Evolutionary conservation across 768 basidiomycete species (phyloP), one percentile per base, ranked within the genome.

Genomic region (Phlegmacium glaucopus): DNA sequence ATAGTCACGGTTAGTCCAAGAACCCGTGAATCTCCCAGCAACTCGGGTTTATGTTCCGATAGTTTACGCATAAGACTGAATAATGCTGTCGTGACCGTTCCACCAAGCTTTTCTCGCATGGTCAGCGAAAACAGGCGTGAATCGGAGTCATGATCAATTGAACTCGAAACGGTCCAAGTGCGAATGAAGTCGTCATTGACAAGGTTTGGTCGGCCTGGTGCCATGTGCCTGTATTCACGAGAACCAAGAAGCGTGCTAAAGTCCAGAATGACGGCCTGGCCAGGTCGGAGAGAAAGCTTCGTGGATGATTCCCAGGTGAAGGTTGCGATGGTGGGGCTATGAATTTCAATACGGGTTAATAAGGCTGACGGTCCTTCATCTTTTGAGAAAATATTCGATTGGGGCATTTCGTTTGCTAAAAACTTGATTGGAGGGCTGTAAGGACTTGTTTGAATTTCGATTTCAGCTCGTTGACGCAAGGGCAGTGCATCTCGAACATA

Each of bases 151-250:
- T 45, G 50, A 43, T 48, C 43, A n/a, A 41, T 43, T 46, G 41
- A 43, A 52, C 15, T 61, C 34, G 82, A 82, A 13, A 83, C 68
- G 0, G 82, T 83, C 81, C 81, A 85, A 4, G 82, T 83, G 9
- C 82, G 77, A 11, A 85, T 74, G 42, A 79, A 74, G 53, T 85
- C 80, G 57, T 83, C 82, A 54, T 81, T 81, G 13, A 78, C 63
- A 9, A 70, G 67, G 15, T 64, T 71, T 1, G 74, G 72, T 10
- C 71, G 66, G 9, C 55, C 45, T 27, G 69, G 69, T 3, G 77
- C 69, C 71, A 83, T 81, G 54, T 83, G 82, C 40, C 67, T 65
- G 58, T 78, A 79, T 16, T 62, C 61, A 4, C 67, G 63, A 17
- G 64, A 50, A 12, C 82, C 78, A 9, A 83, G 57, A 43, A 84